phyloP scores from a whole-genome alignment of 257 asterid species.

The Solanum pennellii region DNA sequence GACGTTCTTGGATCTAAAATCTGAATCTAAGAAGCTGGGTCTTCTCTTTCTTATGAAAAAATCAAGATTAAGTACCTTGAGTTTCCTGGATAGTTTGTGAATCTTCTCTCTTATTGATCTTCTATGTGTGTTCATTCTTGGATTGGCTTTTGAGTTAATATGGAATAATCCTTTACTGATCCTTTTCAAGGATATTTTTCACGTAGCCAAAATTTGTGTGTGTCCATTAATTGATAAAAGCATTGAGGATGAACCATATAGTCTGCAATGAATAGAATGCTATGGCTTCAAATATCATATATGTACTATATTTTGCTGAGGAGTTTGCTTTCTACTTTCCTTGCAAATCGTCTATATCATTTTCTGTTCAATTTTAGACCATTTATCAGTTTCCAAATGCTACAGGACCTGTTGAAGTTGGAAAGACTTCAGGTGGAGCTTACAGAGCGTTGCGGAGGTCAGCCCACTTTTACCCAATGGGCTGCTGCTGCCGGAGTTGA shows the following conservation, averaged over 20 bases:
- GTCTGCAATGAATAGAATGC: neutral
- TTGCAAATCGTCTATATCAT: neutral
- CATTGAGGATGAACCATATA: neutral
- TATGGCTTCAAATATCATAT: neutral
- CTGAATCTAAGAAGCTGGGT: neutral
- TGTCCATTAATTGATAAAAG: neutral
- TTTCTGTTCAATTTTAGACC: neutral
- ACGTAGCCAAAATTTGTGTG: neutral
- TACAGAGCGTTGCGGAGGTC: conserved; percentile 40
- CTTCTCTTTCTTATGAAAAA: neutral
- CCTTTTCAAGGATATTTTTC: neutral
- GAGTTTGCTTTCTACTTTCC: neutral
- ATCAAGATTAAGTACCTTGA: neutral
- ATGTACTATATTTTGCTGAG: neutral
- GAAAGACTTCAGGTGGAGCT: conserved; percentile 75
- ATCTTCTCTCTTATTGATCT: neutral
- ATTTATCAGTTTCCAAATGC: neutral
- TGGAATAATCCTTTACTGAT: neutral
- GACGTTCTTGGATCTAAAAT: neutral
- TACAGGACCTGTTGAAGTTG: conserved; percentile 71
- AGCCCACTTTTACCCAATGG: conserved; percentile 74
- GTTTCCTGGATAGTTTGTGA: neutral
- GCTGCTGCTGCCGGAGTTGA: conserved; percentile 91
- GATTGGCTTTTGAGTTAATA: neutral
- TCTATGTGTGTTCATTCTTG: neutral